Evolutionary conservation across 352 stramenopile genomes (phyloP).

Genomic region (Peronosclerospora sorghi): DNA sequence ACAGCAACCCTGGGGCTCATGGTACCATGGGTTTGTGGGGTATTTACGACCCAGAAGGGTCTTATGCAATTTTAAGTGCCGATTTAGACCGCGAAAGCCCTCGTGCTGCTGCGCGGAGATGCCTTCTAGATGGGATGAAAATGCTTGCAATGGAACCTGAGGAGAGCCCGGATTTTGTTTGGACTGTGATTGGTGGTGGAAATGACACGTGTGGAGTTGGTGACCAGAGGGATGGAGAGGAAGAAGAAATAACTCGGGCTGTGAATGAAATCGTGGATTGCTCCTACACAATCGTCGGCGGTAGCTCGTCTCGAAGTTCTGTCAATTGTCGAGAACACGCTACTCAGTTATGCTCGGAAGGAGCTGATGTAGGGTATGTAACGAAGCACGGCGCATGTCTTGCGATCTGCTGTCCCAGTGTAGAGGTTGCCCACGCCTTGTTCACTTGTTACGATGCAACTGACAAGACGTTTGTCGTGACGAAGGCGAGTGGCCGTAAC

Average conservation of each 20-base stretch:
- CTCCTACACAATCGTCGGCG: conserved; percentile 50
- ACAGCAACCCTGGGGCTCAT: conserved; percentile 10
- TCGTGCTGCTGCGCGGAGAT: conserved; percentile 51
- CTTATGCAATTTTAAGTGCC: conserved; percentile 65
- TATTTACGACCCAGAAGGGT: conserved; percentile 75
- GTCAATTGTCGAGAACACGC: conserved; percentile 18
- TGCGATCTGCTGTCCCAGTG: conserved; percentile 66
- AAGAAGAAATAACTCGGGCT: conserved; percentile 52
- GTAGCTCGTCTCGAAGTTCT: conserved; percentile 29
- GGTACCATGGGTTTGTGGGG: conserved; percentile 60
- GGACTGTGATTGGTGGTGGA: conserved; percentile 38
- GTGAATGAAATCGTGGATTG: conserved; percentile 72
- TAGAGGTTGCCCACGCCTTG: conserved; percentile 63
- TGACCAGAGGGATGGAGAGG: conserved; percentile 35
- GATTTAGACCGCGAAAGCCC: conserved; percentile 46
- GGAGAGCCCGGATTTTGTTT: conserved; percentile 72
- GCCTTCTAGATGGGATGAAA: conserved; percentile 49
- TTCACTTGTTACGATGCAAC: conserved; percentile 81
- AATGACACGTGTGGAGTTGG: conserved; percentile 33
- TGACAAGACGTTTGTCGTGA: conserved; percentile 55
- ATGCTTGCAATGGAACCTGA: conserved; percentile 66
- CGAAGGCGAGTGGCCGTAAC: conserved; percentile 48
- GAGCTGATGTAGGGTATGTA: conserved; percentile 42
- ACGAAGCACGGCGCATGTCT: conserved; percentile 62
- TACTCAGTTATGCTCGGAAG: conserved; percentile 73